Evolutionary conservation across 176 grass and related monocot genomes (phyloP).

Genomic region (Miscanthus lutarioriparius): DNA sequence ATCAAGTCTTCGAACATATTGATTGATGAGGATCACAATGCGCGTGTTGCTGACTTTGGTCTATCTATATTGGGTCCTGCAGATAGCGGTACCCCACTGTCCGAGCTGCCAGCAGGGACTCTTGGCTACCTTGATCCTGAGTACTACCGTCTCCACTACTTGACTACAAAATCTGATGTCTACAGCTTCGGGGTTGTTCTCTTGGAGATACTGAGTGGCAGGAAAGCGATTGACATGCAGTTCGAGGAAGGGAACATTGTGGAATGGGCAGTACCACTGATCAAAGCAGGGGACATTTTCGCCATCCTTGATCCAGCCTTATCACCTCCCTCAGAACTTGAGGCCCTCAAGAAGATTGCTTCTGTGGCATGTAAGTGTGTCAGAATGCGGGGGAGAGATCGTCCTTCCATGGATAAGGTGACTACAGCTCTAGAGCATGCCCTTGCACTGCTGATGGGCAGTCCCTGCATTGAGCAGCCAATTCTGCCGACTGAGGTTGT

Average conservation of each 20-base stretch:
- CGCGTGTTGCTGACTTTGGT: conserved; percentile 88
- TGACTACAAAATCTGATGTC: conserved; percentile 96
- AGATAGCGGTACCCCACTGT: conserved; percentile 81
- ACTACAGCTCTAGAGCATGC: conserved; percentile 89
- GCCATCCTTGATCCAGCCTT: conserved; percentile 71
- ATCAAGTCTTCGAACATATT: conserved; percentile 99
- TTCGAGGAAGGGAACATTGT: conserved; percentile 97
- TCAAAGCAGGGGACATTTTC: conserved; percentile 84
- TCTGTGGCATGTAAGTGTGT: conserved; percentile 88
- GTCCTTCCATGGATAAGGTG: conserved; percentile 96
- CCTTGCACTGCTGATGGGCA: conserved; percentile 89
- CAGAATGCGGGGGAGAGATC: conserved; percentile 91
- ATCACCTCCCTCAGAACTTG: conserved; percentile 70
- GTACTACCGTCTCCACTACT: conserved; percentile 96
- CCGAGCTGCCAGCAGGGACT: conserved; percentile 87
- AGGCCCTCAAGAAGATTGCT: conserved; percentile 97
- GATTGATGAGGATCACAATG: conserved; percentile 98
- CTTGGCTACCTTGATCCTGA: conserved; percentile 96
- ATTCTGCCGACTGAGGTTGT: conserved; percentile 95
- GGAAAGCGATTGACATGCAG: conserved; percentile 98
- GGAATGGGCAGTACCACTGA: conserved; percentile 90
- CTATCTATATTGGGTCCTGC: conserved; percentile 88
- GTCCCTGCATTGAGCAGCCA: conserved; percentile 83
- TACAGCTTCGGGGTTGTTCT: conserved; percentile 98
- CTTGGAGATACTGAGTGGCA: conserved; percentile 86